Conservation (phyloP, 2,329 filamentous ascomycete species). For the Cercospora citrullina region DNA sequence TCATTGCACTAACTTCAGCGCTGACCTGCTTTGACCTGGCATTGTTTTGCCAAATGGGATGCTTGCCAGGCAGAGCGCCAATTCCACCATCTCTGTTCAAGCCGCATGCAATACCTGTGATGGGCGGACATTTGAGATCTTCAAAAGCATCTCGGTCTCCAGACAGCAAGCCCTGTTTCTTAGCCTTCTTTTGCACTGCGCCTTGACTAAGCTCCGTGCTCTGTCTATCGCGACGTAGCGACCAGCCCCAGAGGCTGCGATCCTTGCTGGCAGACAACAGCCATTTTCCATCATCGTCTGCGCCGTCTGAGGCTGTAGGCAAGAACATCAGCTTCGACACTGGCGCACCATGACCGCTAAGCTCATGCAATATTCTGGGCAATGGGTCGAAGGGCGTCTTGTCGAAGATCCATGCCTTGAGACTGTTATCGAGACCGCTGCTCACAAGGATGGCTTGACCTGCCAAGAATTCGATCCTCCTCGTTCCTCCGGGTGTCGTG, state of each 20-base stretch:
- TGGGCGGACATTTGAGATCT: conserved; percentile 80
- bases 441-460: conserved; percentile 90
- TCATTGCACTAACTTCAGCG: conserved; percentile 71
- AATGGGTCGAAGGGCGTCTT: conserved; percentile 84
- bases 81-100: conserved; percentile 94
- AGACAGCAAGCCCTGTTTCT: conserved; percentile 73
- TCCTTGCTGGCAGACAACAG: conserved; percentile 86
- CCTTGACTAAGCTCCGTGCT: conserved; percentile 93
- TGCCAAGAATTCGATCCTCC: conserved; percentile 81
- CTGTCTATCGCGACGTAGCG: conserved; percentile 88
- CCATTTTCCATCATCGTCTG: conserved; percentile 90
- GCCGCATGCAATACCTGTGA: conserved; percentile 87
- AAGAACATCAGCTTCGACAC: conserved; percentile 82
- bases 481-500: conserved; percentile 75
- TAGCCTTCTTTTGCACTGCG: conserved; percentile 80
- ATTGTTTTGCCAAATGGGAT: conserved; percentile 79
- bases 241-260: conserved; percentile 94
- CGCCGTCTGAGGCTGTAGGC: conserved; percentile 83
- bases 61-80: conserved; percentile 75
- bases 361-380: conserved; percentile 78
- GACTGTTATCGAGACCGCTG: conserved; percentile 86
- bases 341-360: conserved; percentile 85
- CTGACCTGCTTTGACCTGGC: conserved; percentile 60
- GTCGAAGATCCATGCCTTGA: conserved; percentile 97
- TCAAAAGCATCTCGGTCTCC: conserved; percentile 48